Evolutionary conservation across 768 basidiomycete genomes (phyloP).

Genomic region (Lactarius vividus): DNA sequence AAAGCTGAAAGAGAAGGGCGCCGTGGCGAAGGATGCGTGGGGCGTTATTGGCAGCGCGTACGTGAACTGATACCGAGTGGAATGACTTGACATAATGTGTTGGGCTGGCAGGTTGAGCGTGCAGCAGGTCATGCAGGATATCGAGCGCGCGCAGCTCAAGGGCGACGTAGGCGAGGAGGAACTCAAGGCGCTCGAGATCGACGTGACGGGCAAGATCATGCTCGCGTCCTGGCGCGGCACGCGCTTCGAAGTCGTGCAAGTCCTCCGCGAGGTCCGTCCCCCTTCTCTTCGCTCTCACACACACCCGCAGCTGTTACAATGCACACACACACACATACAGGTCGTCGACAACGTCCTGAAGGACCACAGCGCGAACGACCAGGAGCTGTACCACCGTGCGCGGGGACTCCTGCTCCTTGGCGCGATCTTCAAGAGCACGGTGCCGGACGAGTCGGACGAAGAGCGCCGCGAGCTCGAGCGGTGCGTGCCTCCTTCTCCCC

Average conservation of each 20-base stretch:
- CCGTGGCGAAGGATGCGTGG: constrained; percentile 94
- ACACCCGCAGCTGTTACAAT: not conserved
- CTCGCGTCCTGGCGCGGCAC: constrained; percentile 98
- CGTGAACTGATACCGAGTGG: constrained; percentile 35
- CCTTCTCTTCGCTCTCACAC: constrained; percentile 13
- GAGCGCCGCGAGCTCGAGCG: constrained; percentile 93
- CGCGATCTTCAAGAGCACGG: constrained; percentile 80
- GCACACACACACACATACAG: constrained; percentile 34
- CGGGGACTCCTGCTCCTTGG: constrained; percentile 88
- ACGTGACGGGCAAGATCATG: constrained; percentile 93
- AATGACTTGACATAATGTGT: too few species aligned
- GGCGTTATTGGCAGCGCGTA: constrained; percentile 95
- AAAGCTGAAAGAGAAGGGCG: constrained; percentile 89
- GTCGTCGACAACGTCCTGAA: constrained; percentile 85
- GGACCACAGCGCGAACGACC: constrained; percentile 70
- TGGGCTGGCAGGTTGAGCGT: constrained; percentile 55
- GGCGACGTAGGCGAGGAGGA: constrained; percentile 89
- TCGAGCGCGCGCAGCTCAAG: constrained; percentile 85
- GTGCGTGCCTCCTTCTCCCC: constrained; percentile 47
- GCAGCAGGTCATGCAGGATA: constrained; percentile 80
- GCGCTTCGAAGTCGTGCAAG: constrained; percentile 89
- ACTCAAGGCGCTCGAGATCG: constrained; percentile 81
- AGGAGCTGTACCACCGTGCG: constrained; percentile 74
- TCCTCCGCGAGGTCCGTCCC: constrained; percentile 62
- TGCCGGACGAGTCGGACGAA: constrained; percentile 88